These are phyloP conservation scores for Pulveroboletus sp. DNA, from an alignment of 768 basidiomycete species.

Conservation along the genomic window DNA sequence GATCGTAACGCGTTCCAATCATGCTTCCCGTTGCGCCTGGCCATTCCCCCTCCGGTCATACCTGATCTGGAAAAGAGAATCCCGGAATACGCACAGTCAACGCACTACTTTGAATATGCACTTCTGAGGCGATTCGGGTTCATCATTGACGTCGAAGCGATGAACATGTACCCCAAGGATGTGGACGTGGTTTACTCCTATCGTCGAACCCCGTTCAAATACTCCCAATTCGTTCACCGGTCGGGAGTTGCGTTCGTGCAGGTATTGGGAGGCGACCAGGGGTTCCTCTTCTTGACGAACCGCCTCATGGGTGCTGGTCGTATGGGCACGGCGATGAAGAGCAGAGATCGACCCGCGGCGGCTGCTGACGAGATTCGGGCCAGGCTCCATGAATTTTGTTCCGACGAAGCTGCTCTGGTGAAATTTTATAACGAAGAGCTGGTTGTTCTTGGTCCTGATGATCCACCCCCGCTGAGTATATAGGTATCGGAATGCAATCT, in stretches of 20 bases:
- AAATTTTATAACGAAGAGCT: conserved; percentile 74
- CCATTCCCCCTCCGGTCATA: conserved; percentile 66
- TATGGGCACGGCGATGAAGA: conserved; percentile 50
- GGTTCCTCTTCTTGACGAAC: conserved; percentile 89
- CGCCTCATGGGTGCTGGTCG: conserved; percentile 71
- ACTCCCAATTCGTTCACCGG: conserved; percentile 91
- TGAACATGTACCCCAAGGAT: conserved; percentile 67
- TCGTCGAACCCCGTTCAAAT: conserved; percentile 66
- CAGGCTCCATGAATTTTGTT: conserved; percentile 62
- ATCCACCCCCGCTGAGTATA: conserved; percentile 42
- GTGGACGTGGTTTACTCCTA: conserved; percentile 90
- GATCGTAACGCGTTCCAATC: conserved; percentile 88
- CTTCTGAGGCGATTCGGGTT: conserved; percentile 75
- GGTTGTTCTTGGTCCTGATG: conserved; percentile 42
- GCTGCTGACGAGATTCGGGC: conserved; percentile 59
- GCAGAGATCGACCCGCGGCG: conserved; percentile 51
- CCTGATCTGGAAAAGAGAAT: conserved; percentile 63
- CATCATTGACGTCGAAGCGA: conserved; percentile 79
- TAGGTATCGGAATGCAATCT: conserved; percentile 20
- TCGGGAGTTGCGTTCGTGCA: conserved; percentile 89
- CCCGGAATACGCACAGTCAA: conserved; percentile 59
- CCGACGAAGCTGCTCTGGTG: conserved; percentile 46
- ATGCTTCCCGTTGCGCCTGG: conserved; percentile 79
- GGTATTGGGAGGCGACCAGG: conserved; percentile 70
- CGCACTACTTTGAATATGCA: conserved; percentile 77